Evolutionary conservation across 495 filamentous ascomycete species (phyloP).

Genomic region (Aspergillus avenaceus): DNA sequence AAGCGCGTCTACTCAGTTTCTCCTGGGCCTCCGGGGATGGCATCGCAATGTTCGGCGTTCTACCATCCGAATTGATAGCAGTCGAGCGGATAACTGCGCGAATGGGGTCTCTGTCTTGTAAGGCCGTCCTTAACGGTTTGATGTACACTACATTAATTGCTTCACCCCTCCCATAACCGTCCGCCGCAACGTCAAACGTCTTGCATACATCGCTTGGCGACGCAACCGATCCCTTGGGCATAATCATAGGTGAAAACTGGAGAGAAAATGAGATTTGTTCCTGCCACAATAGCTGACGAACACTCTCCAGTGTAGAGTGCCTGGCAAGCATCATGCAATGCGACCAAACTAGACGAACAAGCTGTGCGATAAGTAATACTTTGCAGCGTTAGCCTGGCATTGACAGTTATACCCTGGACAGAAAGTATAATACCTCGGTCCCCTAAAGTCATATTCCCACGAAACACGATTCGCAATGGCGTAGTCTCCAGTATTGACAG

Average conservation of each 20-base stretch:
- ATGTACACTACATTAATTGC: constrained; percentile 29
- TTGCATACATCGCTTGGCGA: constrained; percentile 32
- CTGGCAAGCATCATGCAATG: constrained; percentile 24
- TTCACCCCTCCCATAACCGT: constrained; percentile 63
- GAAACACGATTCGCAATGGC: constrained; percentile 26
- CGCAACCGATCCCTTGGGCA: constrained; percentile 21
- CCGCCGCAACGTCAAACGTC: constrained; percentile 55
- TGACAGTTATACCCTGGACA: too few species aligned
- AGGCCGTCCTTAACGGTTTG: constrained; percentile 25
- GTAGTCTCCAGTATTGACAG: constrained; percentile 24
- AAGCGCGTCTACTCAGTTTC: constrained; percentile 24
- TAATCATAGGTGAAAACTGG: constrained; percentile 21
- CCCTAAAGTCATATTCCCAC: constrained; percentile 25
- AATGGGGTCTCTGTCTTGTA: constrained; percentile 32
- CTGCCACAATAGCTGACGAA: constrained; percentile 32
- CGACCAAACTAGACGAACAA: constrained; percentile 26
- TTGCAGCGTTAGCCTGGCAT: too few species aligned
- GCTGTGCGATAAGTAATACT: constrained; percentile 27
- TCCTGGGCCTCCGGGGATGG: constrained; percentile 15
- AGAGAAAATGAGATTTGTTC: constrained; percentile 33
- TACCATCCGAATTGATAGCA: constrained; percentile 30
- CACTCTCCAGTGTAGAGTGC: constrained; percentile 30
- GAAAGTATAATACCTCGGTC: too few species aligned
- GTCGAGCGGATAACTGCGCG: constrained; percentile 35
- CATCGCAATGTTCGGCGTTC: not conserved